Conservation (phyloP, 75 land plant species). For the Cryptomeria japonica region DNA sequence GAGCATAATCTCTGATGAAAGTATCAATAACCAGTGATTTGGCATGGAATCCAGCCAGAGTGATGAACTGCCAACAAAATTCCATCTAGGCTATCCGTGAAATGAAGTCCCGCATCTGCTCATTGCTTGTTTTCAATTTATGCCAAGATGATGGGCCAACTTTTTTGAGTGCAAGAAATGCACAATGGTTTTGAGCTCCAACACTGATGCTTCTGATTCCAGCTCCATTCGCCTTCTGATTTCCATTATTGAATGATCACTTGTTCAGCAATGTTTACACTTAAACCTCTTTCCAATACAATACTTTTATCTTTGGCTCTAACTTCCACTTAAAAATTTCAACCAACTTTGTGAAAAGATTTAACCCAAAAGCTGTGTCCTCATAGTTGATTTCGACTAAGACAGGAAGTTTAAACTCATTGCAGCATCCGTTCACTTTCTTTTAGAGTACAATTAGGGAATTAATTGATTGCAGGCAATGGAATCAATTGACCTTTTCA, state of each 20-base stretch:
- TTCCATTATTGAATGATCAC: too few species aligned
- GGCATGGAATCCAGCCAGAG: conserved; percentile 87
- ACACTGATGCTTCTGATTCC: too few species aligned
- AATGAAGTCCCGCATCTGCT: conserved; percentile 75
- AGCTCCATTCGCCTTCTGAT: too few species aligned
- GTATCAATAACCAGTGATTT: conserved; percentile 74
- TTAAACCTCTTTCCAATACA: too few species aligned
- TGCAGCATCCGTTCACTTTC: conserved; percentile 32
- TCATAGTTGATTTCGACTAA: conserved; percentile 84
- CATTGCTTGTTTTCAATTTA: conserved; percentile 21
- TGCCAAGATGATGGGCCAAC: too few species aligned
- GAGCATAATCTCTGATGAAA: conserved; percentile 73
- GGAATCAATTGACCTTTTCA: neutral
- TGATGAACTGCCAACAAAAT: conserved; percentile 93
- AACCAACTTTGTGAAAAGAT: conserved; percentile 69
- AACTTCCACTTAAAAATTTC: conserved; percentile 5
- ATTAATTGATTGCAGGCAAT: neutral
- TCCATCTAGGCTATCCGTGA: conserved; percentile 76
- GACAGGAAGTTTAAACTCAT: conserved; percentile 35
- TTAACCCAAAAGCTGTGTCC: conserved; percentile 85
- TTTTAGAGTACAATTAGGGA: too few species aligned
- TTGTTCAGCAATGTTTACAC: too few species aligned
- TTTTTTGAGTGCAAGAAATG: too few species aligned
- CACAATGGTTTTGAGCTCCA: too few species aligned
- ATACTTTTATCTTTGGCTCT: too few species aligned